Conservation (phyloP, 768 basidiomycete genomes). For the Termitomyces sp. region DNA sequence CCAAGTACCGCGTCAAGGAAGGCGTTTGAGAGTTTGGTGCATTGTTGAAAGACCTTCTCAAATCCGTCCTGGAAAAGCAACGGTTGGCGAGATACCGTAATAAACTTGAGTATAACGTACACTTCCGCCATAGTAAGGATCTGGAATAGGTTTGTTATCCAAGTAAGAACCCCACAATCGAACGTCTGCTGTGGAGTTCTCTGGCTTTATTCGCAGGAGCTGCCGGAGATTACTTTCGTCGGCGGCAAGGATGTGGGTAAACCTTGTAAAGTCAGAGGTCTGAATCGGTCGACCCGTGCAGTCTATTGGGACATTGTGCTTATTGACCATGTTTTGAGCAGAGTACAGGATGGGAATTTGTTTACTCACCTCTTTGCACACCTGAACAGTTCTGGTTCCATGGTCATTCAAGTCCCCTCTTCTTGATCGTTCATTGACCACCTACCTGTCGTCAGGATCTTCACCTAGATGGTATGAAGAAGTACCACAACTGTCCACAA, state of each 20-base stretch:
- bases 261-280: slow-evolving; percentile 62
- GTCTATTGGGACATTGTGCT: slow-evolving; percentile 72
- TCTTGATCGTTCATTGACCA: background rate
- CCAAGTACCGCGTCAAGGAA: slow-evolving; percentile 65
- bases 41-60: slow-evolving; percentile 75
- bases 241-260: slow-evolving; percentile 84
- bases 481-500: slow-evolving; percentile 83
- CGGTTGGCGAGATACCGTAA: background rate
- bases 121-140: slow-evolving; percentile 79
- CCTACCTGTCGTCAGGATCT: slow-evolving; percentile 75
- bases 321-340: background rate
- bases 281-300: slow-evolving; percentile 66
- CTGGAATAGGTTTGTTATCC: slow-evolving; percentile 65
- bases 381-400: slow-evolving; percentile 47
- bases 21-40: slow-evolving; percentile 66
- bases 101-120: slow-evolving; percentile 31
- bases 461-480: slow-evolving; percentile 82
- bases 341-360: background rate
- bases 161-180: slow-evolving; percentile 79
- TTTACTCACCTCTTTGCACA: slow-evolving; percentile 59
- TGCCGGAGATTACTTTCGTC: slow-evolving; percentile 72
- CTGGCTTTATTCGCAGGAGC: slow-evolving; percentile 46
- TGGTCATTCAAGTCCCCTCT: background rate
- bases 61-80: slow-evolving; percentile 46
- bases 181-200: slow-evolving; percentile 55